Evolutionary conservation across 345 rosid genomes (phyloP), one percentile per base, ranked within the genome.

Genomic region (Clausena lansium): DNA sequence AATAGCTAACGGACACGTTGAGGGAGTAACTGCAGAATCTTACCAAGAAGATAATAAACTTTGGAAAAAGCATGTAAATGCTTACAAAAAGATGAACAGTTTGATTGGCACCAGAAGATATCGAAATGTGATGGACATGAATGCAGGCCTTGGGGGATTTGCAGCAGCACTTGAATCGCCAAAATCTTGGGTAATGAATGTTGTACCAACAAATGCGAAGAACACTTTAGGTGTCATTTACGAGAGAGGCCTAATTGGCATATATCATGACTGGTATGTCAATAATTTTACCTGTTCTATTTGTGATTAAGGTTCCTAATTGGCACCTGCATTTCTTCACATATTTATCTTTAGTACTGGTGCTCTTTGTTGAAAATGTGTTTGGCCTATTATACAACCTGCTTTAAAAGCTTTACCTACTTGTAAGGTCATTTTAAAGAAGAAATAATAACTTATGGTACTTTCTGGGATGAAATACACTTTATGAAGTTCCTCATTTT

Each of bases 151-250:
- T 30, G 99, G 98, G 55, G 98, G 98, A 27, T 96, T 94, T 57
- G 97, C 99, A 8, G 98, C 98, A 9, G 95, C 95, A 4, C 88
- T 96, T 2, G 94, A 96, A 78, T 96, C 99, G 6, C 89, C 91
- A 20, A 94, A 94, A 72, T 88, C 93, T 33, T 95, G 99, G 99
- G 97, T 92, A 79, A 95, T 95, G 96, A 95, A 93, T 84, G 98
- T 91, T n/a, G 86, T 95, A 50, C 99, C 99, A 20, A 88, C 93
- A 17, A 78, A 85, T 76, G 88, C 92, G 7, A 84, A 86, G 86
- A 89, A 95, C 85, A 92, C 96, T 30, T 75, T 95, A 74, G 95
- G 98, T 59, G 91, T 92, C 84, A 85, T 96, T 71, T 94, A 90
- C 30, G 98, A 96, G 86, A 88, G 97, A 87, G 97, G 99, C 76